Percentiles rank a stretch among this genome's conserved stretches.
Evolutionary conservation across 768 basidiomycete species (phyloP).

Genomic region (Boletus edulis): DNA sequence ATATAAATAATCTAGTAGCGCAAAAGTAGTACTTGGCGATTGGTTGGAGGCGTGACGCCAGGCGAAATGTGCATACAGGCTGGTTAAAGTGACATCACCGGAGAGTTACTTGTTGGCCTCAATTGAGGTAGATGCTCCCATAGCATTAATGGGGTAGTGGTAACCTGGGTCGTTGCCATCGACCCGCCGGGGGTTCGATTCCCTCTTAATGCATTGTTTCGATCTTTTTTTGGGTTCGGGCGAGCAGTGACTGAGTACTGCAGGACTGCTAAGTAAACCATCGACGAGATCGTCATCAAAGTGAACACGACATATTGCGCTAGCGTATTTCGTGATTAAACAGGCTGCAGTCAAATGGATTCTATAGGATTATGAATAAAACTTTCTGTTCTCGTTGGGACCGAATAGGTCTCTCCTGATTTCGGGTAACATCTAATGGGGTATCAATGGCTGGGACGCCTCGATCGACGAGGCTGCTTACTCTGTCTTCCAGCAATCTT

Average conservation of each 20-base stretch:
- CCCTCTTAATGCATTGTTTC: slow-evolving; percentile 34
- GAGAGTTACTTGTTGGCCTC: no score
- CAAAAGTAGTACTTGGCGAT: no score
- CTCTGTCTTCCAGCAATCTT: slow-evolving; percentile 85
- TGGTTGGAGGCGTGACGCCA: no score
- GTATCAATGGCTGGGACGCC: not conserved
- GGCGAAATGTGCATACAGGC: no score
- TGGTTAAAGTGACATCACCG: no score
- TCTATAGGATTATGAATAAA: slow-evolving; percentile 55
- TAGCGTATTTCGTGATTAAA: no score
- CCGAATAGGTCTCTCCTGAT: slow-evolving; percentile 90
- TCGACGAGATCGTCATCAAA: not conserved
- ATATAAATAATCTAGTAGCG: no score
- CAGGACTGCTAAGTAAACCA: not conserved
- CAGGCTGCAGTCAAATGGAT: not conserved
- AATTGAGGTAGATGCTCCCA: no score
- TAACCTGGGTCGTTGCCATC: slow-evolving; percentile 71
- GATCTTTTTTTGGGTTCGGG: not conserved
- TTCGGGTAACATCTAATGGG: slow-evolving; percentile 87
- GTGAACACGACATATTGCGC: not conserved
- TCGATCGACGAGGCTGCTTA: slow-evolving; percentile 36
- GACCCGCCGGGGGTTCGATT: slow-evolving; percentile 89
- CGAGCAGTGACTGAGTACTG: no score
- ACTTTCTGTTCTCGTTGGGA: slow-evolving; percentile 87
- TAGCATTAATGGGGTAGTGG: slow-evolving; percentile 64